Conservation (phyloP, 2,329 filamentous ascomycete genomes). For the Thelonectria olida region DNA sequence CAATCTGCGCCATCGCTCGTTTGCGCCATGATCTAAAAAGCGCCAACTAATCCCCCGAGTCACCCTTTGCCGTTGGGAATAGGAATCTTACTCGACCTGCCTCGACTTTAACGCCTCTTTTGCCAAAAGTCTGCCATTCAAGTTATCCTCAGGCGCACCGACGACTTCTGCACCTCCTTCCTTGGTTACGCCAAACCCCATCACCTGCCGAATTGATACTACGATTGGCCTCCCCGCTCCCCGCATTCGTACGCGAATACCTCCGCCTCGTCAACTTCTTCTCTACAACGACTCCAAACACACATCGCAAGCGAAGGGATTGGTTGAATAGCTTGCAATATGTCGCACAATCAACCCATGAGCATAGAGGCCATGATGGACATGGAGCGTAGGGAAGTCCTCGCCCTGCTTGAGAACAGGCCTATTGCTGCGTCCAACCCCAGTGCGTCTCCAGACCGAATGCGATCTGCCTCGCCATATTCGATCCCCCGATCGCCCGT, state of each 20-base stretch:
- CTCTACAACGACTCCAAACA: not conserved
- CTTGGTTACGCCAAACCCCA: constrained; percentile 7
- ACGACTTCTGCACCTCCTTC: not conserved
- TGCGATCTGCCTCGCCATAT: constrained; percentile 64
- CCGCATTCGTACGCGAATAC: constrained; percentile 12
- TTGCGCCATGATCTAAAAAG: constrained; percentile 23
- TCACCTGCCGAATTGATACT: not conserved
- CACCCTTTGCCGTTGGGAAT: constrained; percentile 7
- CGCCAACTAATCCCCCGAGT: constrained; percentile 13
- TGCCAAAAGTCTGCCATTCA: constrained; percentile 11
- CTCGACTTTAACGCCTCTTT: constrained; percentile 18
- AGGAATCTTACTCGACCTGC: constrained; percentile 31
- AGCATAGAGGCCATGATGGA: constrained; percentile 81
- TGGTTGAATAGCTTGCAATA: constrained; percentile 32
- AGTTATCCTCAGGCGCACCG: not conserved
- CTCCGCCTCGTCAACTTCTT: constrained; percentile 1
- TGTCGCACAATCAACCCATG: constrained; percentile 61
- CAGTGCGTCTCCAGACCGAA: constrained; percentile 44
- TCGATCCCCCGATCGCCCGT: constrained; percentile 70
- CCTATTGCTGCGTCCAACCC: constrained; percentile 39
- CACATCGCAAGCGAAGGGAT: constrained; percentile 2
- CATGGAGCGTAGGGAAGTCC: constrained; percentile 78
- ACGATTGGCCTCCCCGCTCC: constrained; percentile 13
- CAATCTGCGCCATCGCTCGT: constrained; percentile 1
- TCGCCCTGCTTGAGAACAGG: constrained; percentile 71